Evolutionary conservation across 306 rosid species (phyloP).

Genomic region (Ammopiptanthus mongolicus): DNA sequence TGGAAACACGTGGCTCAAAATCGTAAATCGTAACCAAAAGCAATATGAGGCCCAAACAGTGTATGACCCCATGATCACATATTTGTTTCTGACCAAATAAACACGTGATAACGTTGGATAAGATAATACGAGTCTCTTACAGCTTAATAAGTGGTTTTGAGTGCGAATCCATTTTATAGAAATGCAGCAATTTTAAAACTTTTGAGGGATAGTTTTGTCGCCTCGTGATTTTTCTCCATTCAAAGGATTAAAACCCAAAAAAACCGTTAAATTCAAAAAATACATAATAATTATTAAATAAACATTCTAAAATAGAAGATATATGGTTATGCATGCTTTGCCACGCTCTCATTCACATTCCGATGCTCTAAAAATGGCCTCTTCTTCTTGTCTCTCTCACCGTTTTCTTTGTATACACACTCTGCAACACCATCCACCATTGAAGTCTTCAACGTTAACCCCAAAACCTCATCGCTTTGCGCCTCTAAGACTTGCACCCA

Average conservation of each 20-base stretch:
- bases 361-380: slow-evolving; percentile 31
- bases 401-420: slow-evolving; percentile 2
- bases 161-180: too few relatives aligned
- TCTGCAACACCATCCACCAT: background rate
- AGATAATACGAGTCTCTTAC: too few relatives aligned
- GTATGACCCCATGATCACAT: background rate
- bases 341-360: background rate
- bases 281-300: too few relatives aligned
- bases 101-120: too few relatives aligned
- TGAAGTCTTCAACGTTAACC: slow-evolving; percentile 6
- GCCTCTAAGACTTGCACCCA: background rate
- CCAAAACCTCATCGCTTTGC: slow-evolving; percentile 13
- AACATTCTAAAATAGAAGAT: background rate
- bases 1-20: too few relatives aligned
- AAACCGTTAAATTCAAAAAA: too few relatives aligned
- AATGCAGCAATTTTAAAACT: too few relatives aligned
- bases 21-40: too few relatives aligned
- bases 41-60: background rate
- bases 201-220: too few relatives aligned
- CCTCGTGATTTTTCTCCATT: too few relatives aligned
- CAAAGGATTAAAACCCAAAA: too few relatives aligned
- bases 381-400: background rate
- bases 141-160: too few relatives aligned
- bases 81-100: background rate
- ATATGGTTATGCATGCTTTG: slow-evolving; percentile 21